phyloP scores from a whole-genome alignment of 495 filamentous ascomycete species.

The Umbilicaria muhlenbergii region DNA sequence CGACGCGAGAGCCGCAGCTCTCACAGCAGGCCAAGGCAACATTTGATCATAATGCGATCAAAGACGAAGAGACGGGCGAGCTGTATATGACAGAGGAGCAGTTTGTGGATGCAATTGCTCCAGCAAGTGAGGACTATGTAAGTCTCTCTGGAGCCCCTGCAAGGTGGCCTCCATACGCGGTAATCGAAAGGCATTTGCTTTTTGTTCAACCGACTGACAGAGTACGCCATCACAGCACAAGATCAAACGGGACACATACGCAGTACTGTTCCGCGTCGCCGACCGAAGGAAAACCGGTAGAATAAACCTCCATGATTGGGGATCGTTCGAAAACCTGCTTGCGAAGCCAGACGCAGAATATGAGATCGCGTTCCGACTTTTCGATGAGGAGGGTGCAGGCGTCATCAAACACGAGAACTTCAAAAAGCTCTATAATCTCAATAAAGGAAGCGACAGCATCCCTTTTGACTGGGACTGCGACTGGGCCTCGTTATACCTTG shows the following conservation, averaged over 20 bases:
- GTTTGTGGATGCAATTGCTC: constrained; percentile 84
- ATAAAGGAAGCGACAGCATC: constrained; percentile 65
- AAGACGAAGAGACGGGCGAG: constrained; percentile 61
- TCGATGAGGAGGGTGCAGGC: constrained; percentile 71
- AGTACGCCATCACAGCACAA: constrained; percentile 53
- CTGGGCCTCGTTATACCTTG: constrained; percentile 92
- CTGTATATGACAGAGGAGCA: constrained; percentile 64
- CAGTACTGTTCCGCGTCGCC: constrained; percentile 78
- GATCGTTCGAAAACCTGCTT: constrained; percentile 81
- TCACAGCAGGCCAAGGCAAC: constrained; percentile 52
- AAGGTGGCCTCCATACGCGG: no score
- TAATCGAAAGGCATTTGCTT: background rate
- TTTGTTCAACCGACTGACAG: background rate
- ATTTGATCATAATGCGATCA: constrained; percentile 64
- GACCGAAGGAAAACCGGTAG: constrained; percentile 58
- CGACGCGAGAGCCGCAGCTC: constrained; percentile 37
- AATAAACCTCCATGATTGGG: constrained; percentile 74
- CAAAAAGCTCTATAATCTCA: constrained; percentile 58
- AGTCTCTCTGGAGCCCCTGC: constrained; percentile 19
- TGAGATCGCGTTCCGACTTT: constrained; percentile 93
- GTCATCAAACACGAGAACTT: constrained; percentile 79
- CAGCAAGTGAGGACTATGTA: constrained; percentile 79
- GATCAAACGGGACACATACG: constrained; percentile 88
- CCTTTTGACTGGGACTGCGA: constrained; percentile 95
- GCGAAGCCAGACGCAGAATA: constrained; percentile 94